These are phyloP conservation scores for Solanum hybrid DNA, from an alignment of 305 asterid genomes.

Conservation along the genomic window DNA sequence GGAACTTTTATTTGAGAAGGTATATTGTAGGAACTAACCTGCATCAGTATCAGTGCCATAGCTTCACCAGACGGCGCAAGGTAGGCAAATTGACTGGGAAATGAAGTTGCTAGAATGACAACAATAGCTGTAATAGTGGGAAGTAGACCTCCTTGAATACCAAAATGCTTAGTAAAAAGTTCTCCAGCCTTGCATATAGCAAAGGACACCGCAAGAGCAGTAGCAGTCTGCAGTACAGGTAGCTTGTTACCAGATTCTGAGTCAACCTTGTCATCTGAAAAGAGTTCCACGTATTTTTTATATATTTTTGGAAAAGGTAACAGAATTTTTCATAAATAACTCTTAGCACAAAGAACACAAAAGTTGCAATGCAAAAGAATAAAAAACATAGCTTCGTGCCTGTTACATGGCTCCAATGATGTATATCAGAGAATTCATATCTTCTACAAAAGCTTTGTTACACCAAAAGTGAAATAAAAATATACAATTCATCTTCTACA, in stretches of 20 bases:
- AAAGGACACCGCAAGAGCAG: constrained; percentile 67
- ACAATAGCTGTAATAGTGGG: constrained; percentile 78
- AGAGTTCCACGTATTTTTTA: background rate
- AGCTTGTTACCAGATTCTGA: constrained; percentile 46
- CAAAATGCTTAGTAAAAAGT: constrained; percentile 48
- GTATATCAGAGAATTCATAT: background rate
- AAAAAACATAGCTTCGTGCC: background rate
- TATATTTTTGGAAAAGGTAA: background rate
- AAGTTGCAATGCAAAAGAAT: background rate
- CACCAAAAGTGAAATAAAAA: background rate
- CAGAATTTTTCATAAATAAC: background rate
- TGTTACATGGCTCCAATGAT: background rate
- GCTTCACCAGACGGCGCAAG: constrained; percentile 95
- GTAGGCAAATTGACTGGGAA: constrained; percentile 65
- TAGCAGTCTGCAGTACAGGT: constrained; percentile 63
- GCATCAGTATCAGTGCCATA: constrained; percentile 85
- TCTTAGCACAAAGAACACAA: background rate
- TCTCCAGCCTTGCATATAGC: constrained; percentile 60
- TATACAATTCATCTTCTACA: background rate
- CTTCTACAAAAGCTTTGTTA: background rate
- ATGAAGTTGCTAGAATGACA: constrained; percentile 61
- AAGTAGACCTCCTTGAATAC: constrained; percentile 77
- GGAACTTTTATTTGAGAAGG: background rate
- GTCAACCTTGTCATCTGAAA: constrained; percentile 26
- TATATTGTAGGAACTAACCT: constrained; percentile 31